Evolutionary conservation across 352 stramenopile species (phyloP), one percentile per base, ranked within the genome.

Genomic region (Globisporangium perplexum): DNA sequence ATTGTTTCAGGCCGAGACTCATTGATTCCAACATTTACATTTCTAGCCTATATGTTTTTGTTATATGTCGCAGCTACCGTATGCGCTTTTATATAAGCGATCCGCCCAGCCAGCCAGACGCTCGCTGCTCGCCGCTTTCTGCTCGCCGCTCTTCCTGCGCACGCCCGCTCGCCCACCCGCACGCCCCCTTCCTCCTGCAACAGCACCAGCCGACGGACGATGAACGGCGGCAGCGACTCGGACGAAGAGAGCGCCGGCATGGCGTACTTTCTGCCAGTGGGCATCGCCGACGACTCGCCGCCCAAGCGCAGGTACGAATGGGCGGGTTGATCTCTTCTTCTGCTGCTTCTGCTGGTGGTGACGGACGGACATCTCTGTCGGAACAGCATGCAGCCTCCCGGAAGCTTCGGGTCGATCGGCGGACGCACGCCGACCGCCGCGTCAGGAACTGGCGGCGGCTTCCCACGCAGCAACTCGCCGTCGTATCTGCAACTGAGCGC

Each of bases 231-330:
- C 28, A 59, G 60, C 53, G 71, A 77, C 56, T 74, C 66, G 59
- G 80, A 88, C 53, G 80, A 82, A 24, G 80, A 90, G 31, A 61
- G 65, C 47, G 63, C 63, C 15, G 47, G 47, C 42, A 80, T 90
- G 77, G 55, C 77, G 55, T 94, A 94, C 55, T 94, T 94, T 60
- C 66, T 94, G 39, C 83, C 81, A n/a, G 77, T 87, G 43, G 83
- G 81, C 53, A 94, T 94, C 62, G 67, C 81, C 12, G 81, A 92
- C 47, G 83, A 94, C 62, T 91, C 80, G 39, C 79, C 79, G 17
- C 83, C 77, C 26, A 88, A 85, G 65, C 66, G 70, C 23, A 87
- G 63, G 77, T 89, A 50, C 55, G 62, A 11, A 20, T 56, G 26
- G 0, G 24, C 53, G 23, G 10, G 7, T 60, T 28, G 24, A 39